Evolutionary conservation across 1,139 yeast genomes (phyloP).

Genomic region (Sugiyamaella novakii): DNA sequence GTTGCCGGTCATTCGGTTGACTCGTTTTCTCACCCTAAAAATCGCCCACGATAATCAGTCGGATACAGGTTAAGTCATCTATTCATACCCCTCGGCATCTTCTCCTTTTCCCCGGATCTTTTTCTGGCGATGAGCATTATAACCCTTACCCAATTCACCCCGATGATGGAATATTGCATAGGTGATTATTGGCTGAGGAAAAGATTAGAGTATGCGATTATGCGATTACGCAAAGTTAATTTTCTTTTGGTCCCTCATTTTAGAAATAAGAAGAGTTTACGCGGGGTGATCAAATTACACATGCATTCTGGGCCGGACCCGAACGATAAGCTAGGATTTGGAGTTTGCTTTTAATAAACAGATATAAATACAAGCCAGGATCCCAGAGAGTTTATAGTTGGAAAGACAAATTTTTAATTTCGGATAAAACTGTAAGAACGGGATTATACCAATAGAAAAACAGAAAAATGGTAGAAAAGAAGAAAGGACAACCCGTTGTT

Average conservation of each 20-base stretch:
- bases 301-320: not conserved
- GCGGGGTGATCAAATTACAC: constrained; percentile 5
- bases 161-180: constrained; percentile 11
- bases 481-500: constrained; percentile 54
- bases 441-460: no score
- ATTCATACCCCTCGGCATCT: not conserved
- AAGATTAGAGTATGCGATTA: constrained; percentile 2
- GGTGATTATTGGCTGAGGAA: not conserved
- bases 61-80: constrained; percentile 8
- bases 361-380: constrained; percentile 1
- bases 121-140: constrained; percentile 1
- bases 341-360: no score
- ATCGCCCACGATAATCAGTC: constrained; percentile 20
- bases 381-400: no score
- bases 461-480: constrained; percentile 29
- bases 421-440: no score
- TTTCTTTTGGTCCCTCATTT: constrained; percentile 10
- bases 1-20: not conserved
- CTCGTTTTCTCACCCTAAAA: not conserved
- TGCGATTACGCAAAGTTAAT: constrained; percentile 12
- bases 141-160: not conserved
- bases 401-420: no score
- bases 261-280: not conserved
- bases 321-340: no score
- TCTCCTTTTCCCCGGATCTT: constrained; percentile 23